These are phyloP conservation scores for Penicillium sp. DNA, from an alignment of 2,329 filamentous ascomycete species.

Conservation along the genomic window DNA sequence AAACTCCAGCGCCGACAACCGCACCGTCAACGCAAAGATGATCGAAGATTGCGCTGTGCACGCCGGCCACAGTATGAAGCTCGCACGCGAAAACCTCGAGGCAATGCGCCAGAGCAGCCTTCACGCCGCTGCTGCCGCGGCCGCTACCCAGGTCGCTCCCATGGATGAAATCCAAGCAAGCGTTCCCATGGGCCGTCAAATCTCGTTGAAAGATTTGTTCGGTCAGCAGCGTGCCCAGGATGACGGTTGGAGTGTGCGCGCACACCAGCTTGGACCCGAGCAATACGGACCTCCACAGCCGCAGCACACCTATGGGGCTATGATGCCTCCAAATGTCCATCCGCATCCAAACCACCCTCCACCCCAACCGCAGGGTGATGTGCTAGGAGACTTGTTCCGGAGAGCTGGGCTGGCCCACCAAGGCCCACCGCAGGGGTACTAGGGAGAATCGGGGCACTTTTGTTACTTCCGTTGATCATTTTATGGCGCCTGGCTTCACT, in stretches of 20 bases:
- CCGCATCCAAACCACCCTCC: conserved; percentile 8
- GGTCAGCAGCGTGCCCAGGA: conserved; percentile 57
- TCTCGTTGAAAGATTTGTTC: conserved; percentile 57
- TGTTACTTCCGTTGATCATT: not conserved
- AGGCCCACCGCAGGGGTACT: conserved; percentile 18
- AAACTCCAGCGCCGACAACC: conserved; percentile 55
- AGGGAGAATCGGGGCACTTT: not conserved
- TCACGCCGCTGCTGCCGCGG: conserved; percentile 34
- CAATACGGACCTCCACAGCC: conserved; percentile 17
- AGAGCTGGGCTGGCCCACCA: conserved; percentile 43
- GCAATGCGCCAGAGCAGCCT: conserved; percentile 36
- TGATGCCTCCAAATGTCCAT: conserved; percentile 12
- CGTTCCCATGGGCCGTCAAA: conserved; percentile 55
- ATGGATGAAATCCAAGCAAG: conserved; percentile 43
- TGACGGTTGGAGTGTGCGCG: conserved; percentile 53
- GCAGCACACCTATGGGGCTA: conserved; percentile 9
- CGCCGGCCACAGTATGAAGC: conserved; percentile 52
- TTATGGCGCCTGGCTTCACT: conserved; percentile 13
- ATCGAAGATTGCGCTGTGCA: conserved; percentile 58
- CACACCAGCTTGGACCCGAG: conserved; percentile 40
- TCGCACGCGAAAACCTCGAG: conserved; percentile 43
- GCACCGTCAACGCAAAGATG: conserved; percentile 54
- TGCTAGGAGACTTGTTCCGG: conserved; percentile 47
- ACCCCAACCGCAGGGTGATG: conserved; percentile 32
- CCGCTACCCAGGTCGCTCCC: conserved; percentile 30